Percentiles rank a stretch among this genome's conserved stretches.
These are phyloP conservation scores for Rhizopogon sp. DNA, from an alignment of 768 basidiomycete species.

Conservation along the genomic window DNA sequence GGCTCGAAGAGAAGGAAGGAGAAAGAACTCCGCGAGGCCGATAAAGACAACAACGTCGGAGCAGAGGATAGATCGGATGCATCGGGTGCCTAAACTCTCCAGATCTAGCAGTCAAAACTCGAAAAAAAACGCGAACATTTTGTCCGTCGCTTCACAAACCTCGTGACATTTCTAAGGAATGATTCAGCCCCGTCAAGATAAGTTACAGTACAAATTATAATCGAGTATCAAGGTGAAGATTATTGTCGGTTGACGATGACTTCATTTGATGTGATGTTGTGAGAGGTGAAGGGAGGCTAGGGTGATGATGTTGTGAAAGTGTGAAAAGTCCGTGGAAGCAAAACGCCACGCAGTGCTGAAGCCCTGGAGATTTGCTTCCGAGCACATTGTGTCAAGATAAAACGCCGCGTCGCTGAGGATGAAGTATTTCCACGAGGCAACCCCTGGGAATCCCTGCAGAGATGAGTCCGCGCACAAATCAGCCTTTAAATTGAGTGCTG, in stretches of 20 bases:
- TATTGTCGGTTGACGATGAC: background rate
- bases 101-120: background rate
- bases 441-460: background rate
- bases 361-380: constrained; percentile 1
- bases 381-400: background rate
- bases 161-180: background rate
- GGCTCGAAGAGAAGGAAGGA: constrained; percentile 65
- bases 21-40: constrained; percentile 17
- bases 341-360: too few species aligned
- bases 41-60: background rate
- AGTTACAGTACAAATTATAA: background rate
- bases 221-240: background rate
- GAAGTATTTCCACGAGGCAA: background rate
- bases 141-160: background rate
- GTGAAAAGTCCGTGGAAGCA: background rate
- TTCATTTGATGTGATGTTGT: background rate
- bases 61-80: background rate
- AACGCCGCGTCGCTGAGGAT: constrained; percentile 2
- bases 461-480: background rate
- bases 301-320: background rate
- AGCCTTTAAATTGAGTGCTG: background rate
- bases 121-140: background rate
- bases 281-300: background rate
- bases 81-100: too few species aligned
- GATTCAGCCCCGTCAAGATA: background rate